phyloP scores from a whole-genome alignment of 2,329 filamentous ascomycete species.

The Colletotrichum tofieldiae region DNA sequence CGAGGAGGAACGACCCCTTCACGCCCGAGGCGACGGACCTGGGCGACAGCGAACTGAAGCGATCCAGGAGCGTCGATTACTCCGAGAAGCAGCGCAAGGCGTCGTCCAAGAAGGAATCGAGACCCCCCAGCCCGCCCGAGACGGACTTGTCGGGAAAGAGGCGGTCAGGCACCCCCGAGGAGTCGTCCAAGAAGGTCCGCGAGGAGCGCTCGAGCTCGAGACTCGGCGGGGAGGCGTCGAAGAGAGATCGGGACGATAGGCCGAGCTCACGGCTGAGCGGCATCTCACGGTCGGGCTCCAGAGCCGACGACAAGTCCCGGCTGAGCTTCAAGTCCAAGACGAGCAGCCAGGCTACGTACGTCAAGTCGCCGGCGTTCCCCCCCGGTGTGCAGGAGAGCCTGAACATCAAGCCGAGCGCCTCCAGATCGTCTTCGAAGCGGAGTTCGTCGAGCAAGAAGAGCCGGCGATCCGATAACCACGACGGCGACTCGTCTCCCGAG shows the following conservation, averaged over 20 bases:
- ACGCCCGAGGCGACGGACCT: conserved; percentile 83
- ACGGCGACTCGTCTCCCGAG: conserved; percentile 64
- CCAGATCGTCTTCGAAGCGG: conserved; percentile 48
- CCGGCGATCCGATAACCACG: conserved; percentile 56
- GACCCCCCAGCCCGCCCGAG: conserved; percentile 76
- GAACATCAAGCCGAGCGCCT: conserved; percentile 45
- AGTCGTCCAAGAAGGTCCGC: conserved; percentile 46
- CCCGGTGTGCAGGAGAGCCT: conserved; percentile 46
- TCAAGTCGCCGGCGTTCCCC: conserved; percentile 55
- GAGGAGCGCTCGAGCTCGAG: conserved; percentile 61
- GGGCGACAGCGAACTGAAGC: conserved; percentile 65
- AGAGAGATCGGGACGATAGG: conserved; percentile 50
- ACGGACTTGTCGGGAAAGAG: conserved; percentile 70
- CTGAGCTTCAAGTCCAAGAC: conserved; percentile 69
- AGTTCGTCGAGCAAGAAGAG: conserved; percentile 52
- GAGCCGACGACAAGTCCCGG: conserved; percentile 66
- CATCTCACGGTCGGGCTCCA: conserved; percentile 61
- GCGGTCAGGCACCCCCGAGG: conserved; percentile 48
- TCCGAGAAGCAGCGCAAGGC: conserved; percentile 52
- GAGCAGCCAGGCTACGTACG: conserved; percentile 72
- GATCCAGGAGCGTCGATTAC: conserved; percentile 65
- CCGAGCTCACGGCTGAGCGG: conserved; percentile 63
- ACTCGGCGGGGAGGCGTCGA: conserved; percentile 52
- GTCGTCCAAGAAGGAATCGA: conserved; percentile 59
- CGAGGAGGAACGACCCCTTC: conserved; percentile 60